Conservation (phyloP, 192 early-diverging fungal species). For the Backusella morwellensis region DNA sequence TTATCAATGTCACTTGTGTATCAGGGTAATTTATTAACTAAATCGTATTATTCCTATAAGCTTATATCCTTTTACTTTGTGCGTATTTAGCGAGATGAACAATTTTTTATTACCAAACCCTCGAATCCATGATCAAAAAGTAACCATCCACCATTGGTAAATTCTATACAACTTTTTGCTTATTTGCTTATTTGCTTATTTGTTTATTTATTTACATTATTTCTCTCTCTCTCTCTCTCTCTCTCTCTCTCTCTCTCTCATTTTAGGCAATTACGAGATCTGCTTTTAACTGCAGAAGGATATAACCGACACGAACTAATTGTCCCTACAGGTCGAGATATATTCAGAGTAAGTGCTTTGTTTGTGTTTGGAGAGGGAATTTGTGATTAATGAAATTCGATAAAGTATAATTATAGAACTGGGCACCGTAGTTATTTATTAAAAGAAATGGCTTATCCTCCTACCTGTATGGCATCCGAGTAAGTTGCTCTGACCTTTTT, state of each 20-base stretch:
- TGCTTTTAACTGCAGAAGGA: constrained; percentile 72
- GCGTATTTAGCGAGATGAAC: neutral
- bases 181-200: constrained; percentile 9
- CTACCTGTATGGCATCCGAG: constrained; percentile 72
- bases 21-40: constrained; percentile 12
- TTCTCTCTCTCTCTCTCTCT: neutral
- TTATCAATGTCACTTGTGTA: constrained; percentile 18
- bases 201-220: neutral
- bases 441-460: constrained; percentile 75
- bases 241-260: neutral
- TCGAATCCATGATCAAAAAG: constrained; percentile 68
- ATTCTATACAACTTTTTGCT: neutral
- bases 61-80: neutral
- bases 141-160: constrained; percentile 92
- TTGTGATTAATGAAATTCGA: neutral
- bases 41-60: neutral
- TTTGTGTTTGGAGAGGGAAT: neutral
- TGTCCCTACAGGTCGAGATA: constrained; percentile 73
- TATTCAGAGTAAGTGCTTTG: constrained; percentile 34
- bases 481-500: constrained; percentile 23
- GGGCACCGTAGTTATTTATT: constrained; percentile 54
- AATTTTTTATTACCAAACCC: constrained; percentile 56
- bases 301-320: constrained; percentile 70
- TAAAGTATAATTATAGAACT: constrained; percentile 52
- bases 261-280: constrained; percentile 88